Conservation (phyloP, 495 filamentous ascomycete genomes). For the Venustampulla echinocandica region DNA sequence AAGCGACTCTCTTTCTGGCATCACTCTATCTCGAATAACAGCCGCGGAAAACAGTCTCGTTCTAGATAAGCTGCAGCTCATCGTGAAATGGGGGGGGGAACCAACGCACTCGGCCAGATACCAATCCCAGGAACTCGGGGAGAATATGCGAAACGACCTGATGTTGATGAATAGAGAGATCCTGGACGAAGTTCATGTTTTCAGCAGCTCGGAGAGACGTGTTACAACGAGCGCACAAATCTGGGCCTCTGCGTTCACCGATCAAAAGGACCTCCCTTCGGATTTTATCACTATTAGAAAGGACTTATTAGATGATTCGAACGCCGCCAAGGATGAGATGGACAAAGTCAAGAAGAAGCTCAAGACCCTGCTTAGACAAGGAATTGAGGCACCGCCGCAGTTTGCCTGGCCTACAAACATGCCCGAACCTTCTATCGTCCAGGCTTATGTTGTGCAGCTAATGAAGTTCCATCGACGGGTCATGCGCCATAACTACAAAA, state of each 20-base stretch:
- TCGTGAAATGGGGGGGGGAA: slow-evolving; percentile 98
- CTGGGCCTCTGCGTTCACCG: slow-evolving; percentile 83
- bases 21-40: slow-evolving; percentile 82
- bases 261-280: slow-evolving; percentile 73
- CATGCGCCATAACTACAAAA: slow-evolving; percentile 85
- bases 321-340: slow-evolving; percentile 99
- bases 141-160: slow-evolving; percentile 92
- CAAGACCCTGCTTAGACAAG: slow-evolving; percentile 80
- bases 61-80: slow-evolving; percentile 90
- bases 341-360: slow-evolving; percentile 99
- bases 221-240: slow-evolving; percentile 96
- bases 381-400: slow-evolving; percentile 78
- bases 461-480: slow-evolving; percentile 96
- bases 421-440: slow-evolving; percentile 85
- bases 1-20: slow-evolving; percentile 74
- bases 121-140: slow-evolving; percentile 85
- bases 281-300: slow-evolving; percentile 85
- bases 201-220: slow-evolving; percentile 87
- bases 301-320: slow-evolving; percentile 91
- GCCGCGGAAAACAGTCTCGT: slow-evolving; percentile 82
- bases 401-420: slow-evolving; percentile 97
- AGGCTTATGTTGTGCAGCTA: slow-evolving; percentile 81
- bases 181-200: slow-evolving; percentile 82
- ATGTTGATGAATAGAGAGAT: slow-evolving; percentile 87
- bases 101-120: slow-evolving; percentile 96